Evolutionary conservation across 768 basidiomycete species (phyloP).

Genomic region (Auricularia heimuer): DNA sequence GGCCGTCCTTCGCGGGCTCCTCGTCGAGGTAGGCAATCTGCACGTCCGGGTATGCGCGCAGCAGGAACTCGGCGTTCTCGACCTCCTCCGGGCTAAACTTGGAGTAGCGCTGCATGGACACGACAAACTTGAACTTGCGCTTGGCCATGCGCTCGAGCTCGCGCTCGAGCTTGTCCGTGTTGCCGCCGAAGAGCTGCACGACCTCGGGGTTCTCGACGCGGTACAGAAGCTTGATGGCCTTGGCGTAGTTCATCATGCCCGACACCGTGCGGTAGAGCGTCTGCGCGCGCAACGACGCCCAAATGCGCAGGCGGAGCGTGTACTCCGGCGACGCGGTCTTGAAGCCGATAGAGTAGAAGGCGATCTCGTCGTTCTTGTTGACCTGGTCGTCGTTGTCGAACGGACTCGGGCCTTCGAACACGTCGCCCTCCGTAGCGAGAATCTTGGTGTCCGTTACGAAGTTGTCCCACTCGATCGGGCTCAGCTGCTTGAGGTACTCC

Average conservation of each 20-base stretch:
- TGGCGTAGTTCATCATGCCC: conserved; percentile 99
- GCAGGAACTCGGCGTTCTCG: conserved; percentile 94
- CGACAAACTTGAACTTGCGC: conserved; percentile 95
- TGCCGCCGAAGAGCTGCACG: conserved; percentile 91
- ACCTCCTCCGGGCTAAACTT: conserved; percentile 99
- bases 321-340: conserved; percentile 98
- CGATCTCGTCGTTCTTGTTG: conserved; percentile 80
- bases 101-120: conserved; percentile 98
- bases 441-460: conserved; percentile 99
- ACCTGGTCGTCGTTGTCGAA: conserved; percentile 62
- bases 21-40: conserved; percentile 98
- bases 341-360: conserved; percentile 99
- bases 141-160: conserved; percentile 96
- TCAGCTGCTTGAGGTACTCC: conserved; percentile 96
- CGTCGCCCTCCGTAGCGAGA: conserved; percentile 76
- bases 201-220: conserved; percentile 98
- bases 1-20: conserved; percentile 73
- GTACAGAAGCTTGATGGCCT: conserved; percentile 97
- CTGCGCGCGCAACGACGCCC: conserved; percentile 97
- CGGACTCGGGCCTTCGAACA: conserved; percentile 42
- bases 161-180: conserved; percentile 90
- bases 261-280: conserved; percentile 98
- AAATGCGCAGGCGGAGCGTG: conserved; percentile 96
- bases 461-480: conserved; percentile 99
- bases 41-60: conserved; percentile 95